phyloP scores from a whole-genome alignment of 257 asterid genomes.

The Jasminum sambac region DNA sequence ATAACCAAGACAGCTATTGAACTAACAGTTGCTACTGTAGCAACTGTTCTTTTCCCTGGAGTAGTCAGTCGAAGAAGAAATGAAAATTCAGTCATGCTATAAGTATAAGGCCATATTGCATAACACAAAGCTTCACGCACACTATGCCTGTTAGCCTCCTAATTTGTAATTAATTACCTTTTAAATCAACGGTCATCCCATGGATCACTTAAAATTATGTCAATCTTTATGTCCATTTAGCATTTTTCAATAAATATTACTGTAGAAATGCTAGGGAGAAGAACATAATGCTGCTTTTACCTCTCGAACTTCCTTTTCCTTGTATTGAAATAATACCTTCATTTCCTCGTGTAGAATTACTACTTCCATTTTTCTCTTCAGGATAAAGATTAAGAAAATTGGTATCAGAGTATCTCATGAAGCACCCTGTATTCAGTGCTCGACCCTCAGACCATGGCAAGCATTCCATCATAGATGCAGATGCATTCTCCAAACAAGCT shows the following conservation, averaged over 20 bases:
- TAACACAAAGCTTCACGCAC: background rate
- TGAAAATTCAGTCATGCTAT: background rate
- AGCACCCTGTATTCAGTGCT: constrained; percentile 49
- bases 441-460: constrained; percentile 64
- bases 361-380: constrained; percentile 14
- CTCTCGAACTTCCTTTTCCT: constrained; percentile 14
- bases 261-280: background rate
- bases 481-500: constrained; percentile 42
- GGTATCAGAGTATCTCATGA: constrained; percentile 46
- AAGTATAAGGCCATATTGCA: background rate
- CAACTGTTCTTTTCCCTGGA: constrained; percentile 30
- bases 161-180: no score
- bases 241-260: background rate
- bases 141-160: no score
- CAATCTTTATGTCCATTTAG: background rate
- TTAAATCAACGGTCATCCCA: no score
- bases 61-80: constrained; percentile 7
- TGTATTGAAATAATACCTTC: background rate
- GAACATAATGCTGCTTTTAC: constrained; percentile 1
- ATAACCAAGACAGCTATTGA: constrained; percentile 50
- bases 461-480: constrained; percentile 41
- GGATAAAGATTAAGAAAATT: constrained; percentile 43
- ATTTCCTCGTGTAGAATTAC: background rate
- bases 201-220: no score
- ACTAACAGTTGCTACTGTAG: constrained; percentile 40